Evolutionary conservation across 2,329 filamentous ascomycete species (phyloP), one percentile per base, ranked within the genome.

Genomic region (Nannizziopsis barbatae): DNA sequence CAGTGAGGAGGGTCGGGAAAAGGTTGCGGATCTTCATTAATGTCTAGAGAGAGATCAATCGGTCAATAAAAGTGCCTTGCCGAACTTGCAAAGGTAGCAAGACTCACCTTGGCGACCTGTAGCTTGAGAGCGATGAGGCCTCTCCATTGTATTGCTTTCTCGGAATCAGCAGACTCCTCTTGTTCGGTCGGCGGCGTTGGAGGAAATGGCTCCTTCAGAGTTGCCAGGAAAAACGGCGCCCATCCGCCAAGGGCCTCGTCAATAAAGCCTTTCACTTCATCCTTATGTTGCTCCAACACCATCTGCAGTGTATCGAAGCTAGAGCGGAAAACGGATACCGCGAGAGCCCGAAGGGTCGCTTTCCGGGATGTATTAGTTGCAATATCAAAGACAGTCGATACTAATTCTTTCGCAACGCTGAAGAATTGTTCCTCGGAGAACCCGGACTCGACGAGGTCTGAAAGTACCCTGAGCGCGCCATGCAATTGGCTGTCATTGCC

Each of bases 221-320:
- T 79, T 35, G 78, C 75, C 56, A 87, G 75, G 71, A 96, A 92
- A 71, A 95, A 95, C 3, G 89, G 86, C 53, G 86, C 82, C 92
- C 92, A 98, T 44, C 79, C 77, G 57, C 75, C 76, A 42, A 96
- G 74, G 0, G 87, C 80, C 60, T 94, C 84, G 52, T 95, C 86
- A 46, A 90, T 88, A 64, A 98, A 98, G 1, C 75, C 76, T 66
- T 86, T 92, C 52, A 96, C 87, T 48, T 86, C 86, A 50, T 77
- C 76, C 60, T 86, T 85, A 67, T 96, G 86, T 57, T 94, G 86
- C 56, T 95, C 89, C 73, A 95, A 84, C 56, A 96, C 85, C 79
- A 95, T 94, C 68, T 96, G 88, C 70, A 98, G 79, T 49, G 92
- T 86, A 63, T 96, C 88, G 64, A 98, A 94, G 67, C 87, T 95